Base-by-base conservation (phyloP, 2,329 filamentous ascomycete species). In the Aphanocladium album region DNA sequence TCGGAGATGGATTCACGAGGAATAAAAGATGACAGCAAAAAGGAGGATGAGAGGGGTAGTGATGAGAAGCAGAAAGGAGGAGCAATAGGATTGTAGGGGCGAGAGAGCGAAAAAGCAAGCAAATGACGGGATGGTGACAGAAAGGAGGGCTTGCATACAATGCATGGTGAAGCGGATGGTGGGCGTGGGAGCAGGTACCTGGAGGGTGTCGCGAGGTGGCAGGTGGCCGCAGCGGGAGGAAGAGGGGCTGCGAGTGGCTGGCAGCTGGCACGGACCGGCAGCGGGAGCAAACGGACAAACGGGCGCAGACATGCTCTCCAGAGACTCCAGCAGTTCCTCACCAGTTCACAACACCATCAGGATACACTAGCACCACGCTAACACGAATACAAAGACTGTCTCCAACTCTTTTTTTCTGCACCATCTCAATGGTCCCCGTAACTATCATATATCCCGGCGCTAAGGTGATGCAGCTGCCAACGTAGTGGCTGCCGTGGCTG, bases 241-340 rank as follows among this genome's bases (percentile, higher is more conserved):
- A 19, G 9, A 4, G 17, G 16, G 47, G 47, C n/a, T 23, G 53
- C 43, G 30, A 27, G 53, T 56, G 37, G 52, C 11, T 19, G 47
- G 27, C n/a, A 23, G 53, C 53, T 47, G 53, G 53, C 53, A 57
- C 54, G 54, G 54, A 57, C 54, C 45, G 45, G 45, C 43, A 57
- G 45, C 30, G 39, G 37, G 54, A 37, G 23, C 52, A 19, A 30
- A 39, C 21, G n/a, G 30, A 37, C 41, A 57, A 57, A 57, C 43
- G 54, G 45, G 41, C 27, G 50, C 30, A 16, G n/a, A n/a, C 27
- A 46, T 23, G 53, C 41, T n/a, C n/a, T n/a, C 46, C 35, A 47
- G 41, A 37, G 51, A 21, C 21, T 25, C 12, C 25, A 56, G 41
- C n/a, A 43, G 52, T 54, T 54, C 52, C 52, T 54, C n/a, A n/a